Base-by-base conservation (phyloP, 768 basidiomycete genomes). In the Harrya chromipes region DNA sequence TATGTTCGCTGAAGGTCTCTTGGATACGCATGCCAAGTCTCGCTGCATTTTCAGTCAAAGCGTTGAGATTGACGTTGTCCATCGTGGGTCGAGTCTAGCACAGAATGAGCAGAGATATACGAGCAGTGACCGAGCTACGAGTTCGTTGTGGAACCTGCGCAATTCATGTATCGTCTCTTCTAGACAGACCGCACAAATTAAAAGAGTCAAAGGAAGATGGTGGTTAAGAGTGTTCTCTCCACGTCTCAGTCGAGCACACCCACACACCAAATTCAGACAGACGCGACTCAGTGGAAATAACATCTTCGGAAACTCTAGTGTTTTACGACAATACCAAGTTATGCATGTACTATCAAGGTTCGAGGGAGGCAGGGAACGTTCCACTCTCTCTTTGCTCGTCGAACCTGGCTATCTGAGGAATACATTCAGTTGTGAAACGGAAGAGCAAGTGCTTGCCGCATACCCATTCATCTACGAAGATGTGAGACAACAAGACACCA, bases 371-470 rank as follows among this genome's bases (percentile, higher is more conserved):
- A 29, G 93, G 90, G 83, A 97, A 97, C 19, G 87, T 88, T 50
- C 90, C 92, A 57, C 71, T 84, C 68, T 98, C 94, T 68, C 94
- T 83, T 72, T 97, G 93, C 48, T 95, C 94, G 66, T 99, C 94
- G 76, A 87, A 98, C 74, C 85, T 91, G 61, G 75, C 65, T 67
- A 87, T 84, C 95, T 93, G 65, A 14, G 38, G 47, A 43, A 40
- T 31, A 27, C 13, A 39, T 23, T 54, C 42, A 54, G 21, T 1
- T 2, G 23, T 24, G 19, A 16, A 24, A 37, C 19, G 41, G 2
- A 17, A 41, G n/a, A 19, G 7, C 13, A 31, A 36, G 29, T 5
- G 12, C 20, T 26, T 40, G 36, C 27, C 40, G 53, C 73, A 64
- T 68, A 94, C 93, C 94, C 94, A 95, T 85, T 89, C 89, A 72